A percentile compares a stretch with the other conserved stretches of the same genome.
These are phyloP conservation scores for Pogostemon cablin DNA, from an alignment of 257 asterid genomes.

Conservation along the genomic window DNA sequence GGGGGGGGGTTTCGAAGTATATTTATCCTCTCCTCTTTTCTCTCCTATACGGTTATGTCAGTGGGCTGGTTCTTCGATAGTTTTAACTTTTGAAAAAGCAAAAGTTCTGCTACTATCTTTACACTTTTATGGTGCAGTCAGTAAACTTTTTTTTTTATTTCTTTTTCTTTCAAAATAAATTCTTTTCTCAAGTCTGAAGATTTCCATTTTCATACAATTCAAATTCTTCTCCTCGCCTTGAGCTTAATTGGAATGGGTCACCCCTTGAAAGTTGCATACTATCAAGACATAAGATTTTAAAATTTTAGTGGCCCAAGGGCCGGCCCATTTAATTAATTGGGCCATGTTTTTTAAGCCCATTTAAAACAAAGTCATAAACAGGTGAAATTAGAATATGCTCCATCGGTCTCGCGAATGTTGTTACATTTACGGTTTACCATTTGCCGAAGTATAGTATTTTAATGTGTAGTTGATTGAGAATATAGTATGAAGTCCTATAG, in stretches of 20 bases:
- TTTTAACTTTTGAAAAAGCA: conserved; percentile 43
- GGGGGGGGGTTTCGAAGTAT: neutral
- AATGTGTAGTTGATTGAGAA: too few relatives aligned
- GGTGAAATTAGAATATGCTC: too few relatives aligned
- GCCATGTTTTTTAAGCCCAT: too few relatives aligned
- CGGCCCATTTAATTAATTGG: too few relatives aligned
- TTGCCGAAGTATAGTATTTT: too few relatives aligned
- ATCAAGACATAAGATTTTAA: too few relatives aligned
- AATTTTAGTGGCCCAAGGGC: too few relatives aligned
- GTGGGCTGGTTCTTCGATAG: conserved; percentile 41
- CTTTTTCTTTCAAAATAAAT: neutral
- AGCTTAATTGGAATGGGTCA: conserved; percentile 9
- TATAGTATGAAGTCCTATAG: too few relatives aligned
- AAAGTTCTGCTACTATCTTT: conserved; percentile 42
- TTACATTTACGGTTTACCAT: too few relatives aligned
- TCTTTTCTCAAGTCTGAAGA: conserved; percentile 28
- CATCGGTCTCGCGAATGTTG: too few relatives aligned
- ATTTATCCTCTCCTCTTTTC: neutral
- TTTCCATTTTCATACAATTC: conserved; percentile 21
- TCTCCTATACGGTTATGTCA: conserved; percentile 31
- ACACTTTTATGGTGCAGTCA: conserved; percentile 42
- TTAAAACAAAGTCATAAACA: too few relatives aligned
- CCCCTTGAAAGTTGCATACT: neutral
- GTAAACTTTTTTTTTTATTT: neutral
- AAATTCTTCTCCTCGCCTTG: conserved; percentile 20